Evolutionary conservation across 441 rosid species (phyloP), one percentile per base, ranked within the genome.

Genomic region (Pelargonium cotyledonis): DNA sequence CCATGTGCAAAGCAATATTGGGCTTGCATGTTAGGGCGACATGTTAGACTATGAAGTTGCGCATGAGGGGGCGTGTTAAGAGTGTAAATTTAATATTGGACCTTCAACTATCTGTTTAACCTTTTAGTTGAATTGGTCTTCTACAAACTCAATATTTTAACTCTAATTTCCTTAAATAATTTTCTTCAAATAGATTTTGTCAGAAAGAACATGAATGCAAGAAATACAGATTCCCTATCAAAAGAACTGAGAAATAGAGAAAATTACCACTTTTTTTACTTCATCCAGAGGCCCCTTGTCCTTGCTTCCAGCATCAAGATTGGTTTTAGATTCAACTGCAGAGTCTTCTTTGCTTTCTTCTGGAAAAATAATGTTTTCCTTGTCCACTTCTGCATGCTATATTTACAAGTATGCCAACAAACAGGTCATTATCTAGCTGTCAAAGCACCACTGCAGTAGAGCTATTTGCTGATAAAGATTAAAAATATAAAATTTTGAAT

Each of bases 301-400:
- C 29, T 82, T 83, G 65, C 70, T 79, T 74, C 74, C 80, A 65
- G 73, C 68, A 76, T 70, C 78, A 67, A 60, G 82, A 72, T 65
- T 80, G 71, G 73, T 75, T 71, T 80, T 85, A 73, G 83, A 76
- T 72, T 53, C 76, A 70, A 68, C 77, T 51, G 74, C 65, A 77
- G 78, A 12, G 44, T 79, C 76, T 76, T 84, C 87, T 74, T 78
- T 65, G 57, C 61, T 63, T 58, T 58, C 63, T 69, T 77, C 75
- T 16, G 76, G 76, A 21, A 86, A 78, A 60, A 66, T 73, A 73
- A 84, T 41, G 43, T 80, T 78, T 38, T 76, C 78, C 35, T 77
- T 75, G 8, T 60, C 81, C 49, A 75, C 80, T 57, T 40, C 79
- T 46, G 57, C 79, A 68, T 79, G 78, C 95, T 88, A 77, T 67